Evolutionary conservation across 2,329 filamentous ascomycete species (phyloP).

Genomic region (Davidsoniella australis): DNA sequence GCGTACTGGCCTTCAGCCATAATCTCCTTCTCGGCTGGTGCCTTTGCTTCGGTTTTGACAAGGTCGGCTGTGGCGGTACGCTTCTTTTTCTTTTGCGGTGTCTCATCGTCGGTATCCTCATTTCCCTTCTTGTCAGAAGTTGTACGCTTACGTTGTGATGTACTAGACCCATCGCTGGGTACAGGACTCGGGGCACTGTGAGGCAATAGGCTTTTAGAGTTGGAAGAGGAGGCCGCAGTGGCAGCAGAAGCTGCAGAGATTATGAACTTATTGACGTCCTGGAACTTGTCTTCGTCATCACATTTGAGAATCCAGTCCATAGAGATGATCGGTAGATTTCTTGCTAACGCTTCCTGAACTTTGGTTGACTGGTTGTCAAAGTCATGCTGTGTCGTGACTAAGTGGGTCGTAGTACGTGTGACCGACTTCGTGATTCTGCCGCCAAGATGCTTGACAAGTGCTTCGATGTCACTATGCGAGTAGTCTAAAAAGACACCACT

Average conservation of each 20-base stretch:
- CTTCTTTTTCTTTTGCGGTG: slow-evolving; percentile 1
- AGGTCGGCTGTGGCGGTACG: background rate
- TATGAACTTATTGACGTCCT: slow-evolving; percentile 14
- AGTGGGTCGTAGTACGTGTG: slow-evolving; percentile 34
- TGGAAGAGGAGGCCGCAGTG: background rate
- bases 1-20: slow-evolving; percentile 29
- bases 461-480: slow-evolving; percentile 33
- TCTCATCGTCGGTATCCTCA: background rate
- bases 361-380: slow-evolving; percentile 33
- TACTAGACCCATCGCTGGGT: background rate
- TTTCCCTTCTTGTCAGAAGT: background rate
- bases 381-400: slow-evolving; percentile 38
- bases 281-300: slow-evolving; percentile 18
- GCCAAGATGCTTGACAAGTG: slow-evolving; percentile 30
- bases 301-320: slow-evolving; percentile 47
- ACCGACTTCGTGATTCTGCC: slow-evolving; percentile 30
- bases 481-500: slow-evolving; percentile 41
- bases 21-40: slow-evolving; percentile 18
- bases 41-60: slow-evolving; percentile 5
- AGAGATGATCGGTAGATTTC: slow-evolving; percentile 36
- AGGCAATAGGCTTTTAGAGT: background rate
- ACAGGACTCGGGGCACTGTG: background rate
- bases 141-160: background rate
- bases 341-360: slow-evolving; percentile 29
- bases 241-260: slow-evolving; percentile 13